Percentiles rank a stretch among this genome's conserved stretches.
Conservation (phyloP, 1,284 basidiomycete genomes). For the Xerocomus minutiporus region DNA sequence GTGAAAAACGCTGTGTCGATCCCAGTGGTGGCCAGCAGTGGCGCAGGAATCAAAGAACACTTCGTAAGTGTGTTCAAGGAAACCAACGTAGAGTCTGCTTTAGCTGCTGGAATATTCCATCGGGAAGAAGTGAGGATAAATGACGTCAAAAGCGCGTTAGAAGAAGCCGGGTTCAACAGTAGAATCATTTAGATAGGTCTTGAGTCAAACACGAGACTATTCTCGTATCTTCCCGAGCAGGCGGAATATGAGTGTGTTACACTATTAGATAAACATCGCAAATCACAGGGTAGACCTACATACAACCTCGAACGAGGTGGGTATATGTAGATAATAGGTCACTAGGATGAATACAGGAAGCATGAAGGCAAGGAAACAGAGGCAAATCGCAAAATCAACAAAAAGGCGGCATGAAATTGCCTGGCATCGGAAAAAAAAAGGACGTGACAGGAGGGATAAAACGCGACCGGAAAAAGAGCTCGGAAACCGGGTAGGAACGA, state of each 20-base stretch:
- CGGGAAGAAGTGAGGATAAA: constrained; percentile 75
- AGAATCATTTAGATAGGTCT: constrained; percentile 30
- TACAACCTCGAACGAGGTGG: constrained; percentile 28
- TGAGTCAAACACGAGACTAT: neutral
- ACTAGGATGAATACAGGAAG: constrained; percentile 32
- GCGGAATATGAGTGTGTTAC: constrained; percentile 21
- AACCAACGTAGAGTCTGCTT: constrained; percentile 84
- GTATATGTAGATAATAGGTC: constrained; percentile 34
- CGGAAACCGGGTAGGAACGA: constrained; percentile 1
- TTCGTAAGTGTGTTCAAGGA: constrained; percentile 83
- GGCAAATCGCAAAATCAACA: constrained; percentile 10
- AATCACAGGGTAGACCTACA: constrained; percentile 29
- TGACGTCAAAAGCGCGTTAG: constrained; percentile 65
- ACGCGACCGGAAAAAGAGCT: constrained; percentile 4
- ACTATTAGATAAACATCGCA: constrained; percentile 31
- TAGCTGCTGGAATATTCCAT: constrained; percentile 99
- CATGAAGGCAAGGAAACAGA: constrained; percentile 12
- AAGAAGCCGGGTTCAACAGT: constrained; percentile 49
- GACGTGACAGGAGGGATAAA: neutral
- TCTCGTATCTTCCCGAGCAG: neutral
- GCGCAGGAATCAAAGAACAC: constrained; percentile 80
- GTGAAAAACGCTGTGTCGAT: constrained; percentile 78
- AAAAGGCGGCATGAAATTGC: constrained; percentile 8
- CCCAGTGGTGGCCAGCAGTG: constrained; percentile 93
- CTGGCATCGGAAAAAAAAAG: constrained; percentile 3